Base-by-base conservation (phyloP, 2,329 filamentous ascomycete genomes). In the Coniochaeta prunicola region DNA sequence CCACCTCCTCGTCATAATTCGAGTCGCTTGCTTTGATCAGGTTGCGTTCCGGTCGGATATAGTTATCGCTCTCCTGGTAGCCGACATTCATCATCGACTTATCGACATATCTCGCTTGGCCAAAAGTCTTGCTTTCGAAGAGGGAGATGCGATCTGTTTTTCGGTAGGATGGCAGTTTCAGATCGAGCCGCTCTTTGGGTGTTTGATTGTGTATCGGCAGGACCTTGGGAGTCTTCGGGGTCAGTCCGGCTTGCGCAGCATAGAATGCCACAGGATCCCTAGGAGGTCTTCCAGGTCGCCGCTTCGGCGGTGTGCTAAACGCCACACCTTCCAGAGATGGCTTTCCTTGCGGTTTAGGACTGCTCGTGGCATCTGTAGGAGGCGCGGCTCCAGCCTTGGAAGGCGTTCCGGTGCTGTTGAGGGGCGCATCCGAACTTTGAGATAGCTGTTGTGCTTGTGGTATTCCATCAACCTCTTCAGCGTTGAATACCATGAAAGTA, bases 61-160 rank as follows among this genome's bases (percentile, higher is more conserved):
- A 97, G 60, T 92, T 81, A 73, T 97, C 93, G 66, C 89, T 96
- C 75, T 97, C 92, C 74, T 97, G 93, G 69, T 96, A 97, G 57
- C 93, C 93, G 53, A 96, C 90, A 67, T 91, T 93, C 65, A 92
- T 92, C 92, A 97, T 96, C 1, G 91, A 89, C 69, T 94, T 92
- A 73, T 97, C 93, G 53, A 97, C 92, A 72, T 96, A 97, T 67
- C 93, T 90, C 60, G 90, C 87, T 69, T 93, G 89, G 45, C 91
- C 91, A 63, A 89, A 86, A 1, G 87, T 88, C 71, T 94, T 92
- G 70, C 92, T 89, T 72, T 97, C 93, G 63, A 91, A 92, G 28
- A 88, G 77, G 59, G 86, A 79, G 64, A 93, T 89, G n/a, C 90
- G 87, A 66, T 91, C 87, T n/a, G 89, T 88, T 67, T 84, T 85